These are phyloP conservation scores for Corymbia calophylla DNA, from an alignment of 441 rosid genomes.

Conservation along the genomic window DNA sequence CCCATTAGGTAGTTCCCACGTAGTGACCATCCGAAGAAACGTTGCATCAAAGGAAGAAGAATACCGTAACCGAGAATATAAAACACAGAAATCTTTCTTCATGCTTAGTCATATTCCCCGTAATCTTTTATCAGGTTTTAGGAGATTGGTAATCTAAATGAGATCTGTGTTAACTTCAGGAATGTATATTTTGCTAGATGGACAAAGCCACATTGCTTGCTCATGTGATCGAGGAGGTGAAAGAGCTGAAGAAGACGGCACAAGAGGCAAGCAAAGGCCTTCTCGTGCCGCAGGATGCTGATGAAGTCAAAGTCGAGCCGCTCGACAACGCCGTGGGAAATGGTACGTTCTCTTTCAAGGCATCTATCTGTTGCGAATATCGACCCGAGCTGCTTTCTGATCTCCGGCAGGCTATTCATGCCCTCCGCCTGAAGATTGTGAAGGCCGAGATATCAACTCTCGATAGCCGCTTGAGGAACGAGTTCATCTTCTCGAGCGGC, in stretches of 20 bases:
- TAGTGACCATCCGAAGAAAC: background rate
- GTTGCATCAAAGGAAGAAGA: background rate
- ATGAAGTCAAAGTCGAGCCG: slow-evolving; percentile 48
- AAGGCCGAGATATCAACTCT: slow-evolving; percentile 47
- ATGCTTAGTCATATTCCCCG: background rate
- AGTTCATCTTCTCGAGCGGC: slow-evolving; percentile 22
- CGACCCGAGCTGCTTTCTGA: slow-evolving; percentile 41
- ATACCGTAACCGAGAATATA: background rate
- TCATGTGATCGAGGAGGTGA: slow-evolving; percentile 45
- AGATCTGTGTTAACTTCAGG: background rate
- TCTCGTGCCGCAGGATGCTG: slow-evolving; percentile 44
- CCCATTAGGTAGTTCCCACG: background rate
- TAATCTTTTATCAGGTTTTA: background rate
- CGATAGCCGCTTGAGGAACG: slow-evolving; percentile 35
- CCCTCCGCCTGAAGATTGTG: slow-evolving; percentile 30
- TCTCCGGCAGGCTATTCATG: slow-evolving; percentile 36
- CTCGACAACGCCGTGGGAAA: slow-evolving; percentile 6
- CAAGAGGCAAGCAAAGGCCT: slow-evolving; percentile 33
- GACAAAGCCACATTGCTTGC: slow-evolving; percentile 74
- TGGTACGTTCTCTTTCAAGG: slow-evolving; percentile 30
- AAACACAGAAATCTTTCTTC: background rate
- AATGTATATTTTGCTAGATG: slow-evolving; percentile 26
- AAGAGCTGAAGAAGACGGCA: slow-evolving; percentile 47
- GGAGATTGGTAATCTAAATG: background rate
- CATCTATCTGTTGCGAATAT: slow-evolving; percentile 53